Evolutionary conservation across 805 yeast genomes (phyloP).

Genomic region (Candida alai): DNA sequence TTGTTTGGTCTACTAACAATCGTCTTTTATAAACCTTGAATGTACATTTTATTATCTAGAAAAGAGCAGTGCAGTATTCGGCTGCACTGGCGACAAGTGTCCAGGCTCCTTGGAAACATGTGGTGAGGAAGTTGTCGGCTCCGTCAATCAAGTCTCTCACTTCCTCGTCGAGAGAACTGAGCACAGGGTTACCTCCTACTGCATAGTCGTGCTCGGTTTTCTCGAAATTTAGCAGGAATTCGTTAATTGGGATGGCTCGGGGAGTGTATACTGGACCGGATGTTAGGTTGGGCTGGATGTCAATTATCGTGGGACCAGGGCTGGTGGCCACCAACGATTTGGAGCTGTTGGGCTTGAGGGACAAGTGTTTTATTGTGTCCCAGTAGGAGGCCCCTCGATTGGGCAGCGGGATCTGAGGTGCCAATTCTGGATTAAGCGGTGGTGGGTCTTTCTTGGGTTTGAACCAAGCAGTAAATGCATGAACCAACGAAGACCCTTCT

Average conservation of each 20-base stretch:
- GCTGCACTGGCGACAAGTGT: slow-evolving; percentile 4
- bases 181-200: slow-evolving; percentile 4
- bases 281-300: slow-evolving; percentile 3
- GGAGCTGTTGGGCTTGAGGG: slow-evolving; percentile 16
- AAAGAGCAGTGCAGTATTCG: slow-evolving; percentile 2
- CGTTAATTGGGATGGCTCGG: slow-evolving; percentile 20
- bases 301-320: slow-evolving; percentile 3
- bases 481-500: slow-evolving; percentile 3
- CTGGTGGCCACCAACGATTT: slow-evolving; percentile 12
- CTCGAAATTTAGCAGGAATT: slow-evolving; percentile 16
- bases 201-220: slow-evolving; percentile 6
- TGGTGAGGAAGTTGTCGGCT: slow-evolving; percentile 15
- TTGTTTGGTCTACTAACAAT: not conserved
- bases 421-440: slow-evolving; percentile 1
- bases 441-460: not conserved
- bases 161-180: slow-evolving; percentile 14
- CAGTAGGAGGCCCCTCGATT: not conserved
- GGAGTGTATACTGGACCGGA: slow-evolving; percentile 16
- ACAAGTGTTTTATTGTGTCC: slow-evolving; percentile 5
- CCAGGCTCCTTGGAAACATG: slow-evolving; percentile 14
- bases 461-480: slow-evolving; percentile 10
- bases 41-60: not conserved
- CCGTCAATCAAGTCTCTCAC: slow-evolving; percentile 16
- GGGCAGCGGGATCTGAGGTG: not conserved
- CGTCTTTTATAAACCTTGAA: not conserved